phyloP scores from a whole-genome alignment of 2,329 filamentous ascomycete species.

The Atkinsonella hypoxylon region DNA sequence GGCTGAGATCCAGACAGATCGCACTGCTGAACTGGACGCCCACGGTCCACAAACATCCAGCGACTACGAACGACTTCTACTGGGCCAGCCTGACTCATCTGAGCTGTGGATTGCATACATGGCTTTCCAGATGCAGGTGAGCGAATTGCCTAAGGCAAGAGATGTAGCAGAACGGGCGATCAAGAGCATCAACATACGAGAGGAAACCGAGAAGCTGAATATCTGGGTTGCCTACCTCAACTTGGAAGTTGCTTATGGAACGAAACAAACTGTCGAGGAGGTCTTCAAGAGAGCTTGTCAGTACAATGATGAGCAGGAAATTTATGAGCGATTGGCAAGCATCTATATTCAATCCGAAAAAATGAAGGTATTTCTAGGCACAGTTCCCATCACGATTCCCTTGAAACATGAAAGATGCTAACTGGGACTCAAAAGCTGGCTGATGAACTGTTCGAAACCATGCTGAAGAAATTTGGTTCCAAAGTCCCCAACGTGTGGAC shows the following conservation, averaged over 20 bases:
- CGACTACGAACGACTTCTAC: conserved; percentile 86
- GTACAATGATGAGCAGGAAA: conserved; percentile 83
- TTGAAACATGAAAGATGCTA: not conserved
- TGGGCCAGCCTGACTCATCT: conserved; percentile 89
- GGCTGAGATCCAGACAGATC: conserved; percentile 70
- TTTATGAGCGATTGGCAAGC: conserved; percentile 79
- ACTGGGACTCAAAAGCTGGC: conserved; percentile 52
- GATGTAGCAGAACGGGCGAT: conserved; percentile 85
- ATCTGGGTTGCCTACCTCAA: conserved; percentile 93
- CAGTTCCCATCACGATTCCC: not conserved
- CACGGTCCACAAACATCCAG: conserved; percentile 80
- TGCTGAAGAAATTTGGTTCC: conserved; percentile 82
- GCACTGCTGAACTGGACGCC: conserved; percentile 81
- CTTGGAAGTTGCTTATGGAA: conserved; percentile 82
- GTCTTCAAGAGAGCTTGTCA: conserved; percentile 88
- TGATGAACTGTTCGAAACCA: conserved; percentile 73
- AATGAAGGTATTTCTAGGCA: conserved; percentile 51
- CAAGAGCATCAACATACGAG: conserved; percentile 79
- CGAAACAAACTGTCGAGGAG: conserved; percentile 67
- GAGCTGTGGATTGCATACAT: conserved; percentile 94
- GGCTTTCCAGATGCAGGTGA: conserved; percentile 92
- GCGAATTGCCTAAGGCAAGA: conserved; percentile 77
- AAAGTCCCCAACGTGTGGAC: conserved; percentile 72
- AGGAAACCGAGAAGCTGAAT: conserved; percentile 87
- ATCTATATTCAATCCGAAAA: conserved; percentile 93